These are phyloP conservation scores for Stachybotrys chartarum DNA, from an alignment of 2,329 filamentous ascomycete species.

Conservation along the genomic window DNA sequence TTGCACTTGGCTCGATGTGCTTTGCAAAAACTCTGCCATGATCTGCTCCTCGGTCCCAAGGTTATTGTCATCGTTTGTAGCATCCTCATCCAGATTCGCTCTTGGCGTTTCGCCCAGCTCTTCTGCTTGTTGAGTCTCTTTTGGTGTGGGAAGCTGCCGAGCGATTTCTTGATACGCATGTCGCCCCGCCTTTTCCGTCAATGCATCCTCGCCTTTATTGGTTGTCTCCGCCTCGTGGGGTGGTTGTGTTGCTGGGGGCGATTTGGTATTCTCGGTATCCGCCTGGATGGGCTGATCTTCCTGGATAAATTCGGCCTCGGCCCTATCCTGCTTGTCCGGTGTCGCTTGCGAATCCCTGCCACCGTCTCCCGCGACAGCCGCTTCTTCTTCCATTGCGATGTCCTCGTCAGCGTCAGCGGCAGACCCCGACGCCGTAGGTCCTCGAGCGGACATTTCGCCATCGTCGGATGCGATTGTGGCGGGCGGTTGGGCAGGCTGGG, in stretches of 20 bases:
- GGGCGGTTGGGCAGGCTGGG: no score
- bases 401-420: no score
- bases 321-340: background rate
- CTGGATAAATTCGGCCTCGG: background rate
- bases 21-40: constrained; percentile 20
- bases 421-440: no score
- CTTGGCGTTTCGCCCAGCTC: background rate
- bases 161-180: background rate
- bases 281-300: background rate
- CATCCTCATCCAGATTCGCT: background rate
- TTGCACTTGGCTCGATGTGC: constrained; percentile 7
- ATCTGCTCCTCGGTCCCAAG: constrained; percentile 17
- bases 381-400: no score
- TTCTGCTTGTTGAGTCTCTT: constrained; percentile 9
- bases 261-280: background rate
- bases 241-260: background rate
- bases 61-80: constrained; percentile 1
- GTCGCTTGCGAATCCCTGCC: background rate
- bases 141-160: constrained; percentile 7
- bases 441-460: no score
- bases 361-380: no score
- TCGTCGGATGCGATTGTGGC: no score
- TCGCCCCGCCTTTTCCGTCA: constrained; percentile 1
- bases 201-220: background rate
- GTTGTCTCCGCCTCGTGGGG: background rate